Percentiles rank a stretch among this genome's conserved stretches.
These are phyloP conservation scores for Cochlearia excelsa DNA, from an alignment of 345 rosid species.

Conservation along the genomic window DNA sequence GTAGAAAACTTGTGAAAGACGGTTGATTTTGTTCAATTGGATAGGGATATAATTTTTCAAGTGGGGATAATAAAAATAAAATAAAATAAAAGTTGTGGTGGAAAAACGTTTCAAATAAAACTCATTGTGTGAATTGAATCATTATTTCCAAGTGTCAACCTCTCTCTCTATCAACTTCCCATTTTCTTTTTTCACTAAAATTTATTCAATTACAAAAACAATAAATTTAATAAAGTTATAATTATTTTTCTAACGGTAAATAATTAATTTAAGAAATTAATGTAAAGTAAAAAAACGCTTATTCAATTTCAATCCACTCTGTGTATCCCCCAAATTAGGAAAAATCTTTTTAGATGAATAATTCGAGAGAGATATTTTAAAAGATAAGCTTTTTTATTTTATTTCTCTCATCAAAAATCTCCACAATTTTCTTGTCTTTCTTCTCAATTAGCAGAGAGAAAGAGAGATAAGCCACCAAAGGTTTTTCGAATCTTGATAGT, in stretches of 20 bases:
- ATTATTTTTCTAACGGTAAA: neutral
- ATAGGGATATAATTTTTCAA: conserved; percentile 32
- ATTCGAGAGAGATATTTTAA: conserved; percentile 23
- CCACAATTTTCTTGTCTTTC: conserved; percentile 9
- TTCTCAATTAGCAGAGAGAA: conserved; percentile 12
- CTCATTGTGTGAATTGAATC: conserved; percentile 38
- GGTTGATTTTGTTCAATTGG: conserved; percentile 28
- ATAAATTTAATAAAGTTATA: neutral
- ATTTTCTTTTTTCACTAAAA: conserved; percentile 3
- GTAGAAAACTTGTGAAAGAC: conserved; percentile 35
- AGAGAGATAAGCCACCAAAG: conserved; percentile 24
- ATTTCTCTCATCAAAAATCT: conserved; percentile 19
- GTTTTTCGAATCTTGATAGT: conserved; percentile 11
- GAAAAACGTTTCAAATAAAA: conserved; percentile 21
- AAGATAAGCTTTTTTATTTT: conserved; percentile 34
- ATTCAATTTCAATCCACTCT: conserved; percentile 9
- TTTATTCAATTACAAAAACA: neutral
- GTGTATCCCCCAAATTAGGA: conserved; percentile 28
- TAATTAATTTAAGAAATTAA: neutral
- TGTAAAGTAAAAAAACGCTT: conserved; percentile 16
- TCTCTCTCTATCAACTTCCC: conserved; percentile 22
- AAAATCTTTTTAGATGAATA: conserved; percentile 28
- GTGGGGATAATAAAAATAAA: conserved; percentile 3
- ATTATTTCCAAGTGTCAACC: conserved; percentile 19
- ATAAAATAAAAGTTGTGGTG: conserved; percentile 31